Conservation (phyloP, 805 yeast species). For the Martiniozyma abietophila region DNA sequence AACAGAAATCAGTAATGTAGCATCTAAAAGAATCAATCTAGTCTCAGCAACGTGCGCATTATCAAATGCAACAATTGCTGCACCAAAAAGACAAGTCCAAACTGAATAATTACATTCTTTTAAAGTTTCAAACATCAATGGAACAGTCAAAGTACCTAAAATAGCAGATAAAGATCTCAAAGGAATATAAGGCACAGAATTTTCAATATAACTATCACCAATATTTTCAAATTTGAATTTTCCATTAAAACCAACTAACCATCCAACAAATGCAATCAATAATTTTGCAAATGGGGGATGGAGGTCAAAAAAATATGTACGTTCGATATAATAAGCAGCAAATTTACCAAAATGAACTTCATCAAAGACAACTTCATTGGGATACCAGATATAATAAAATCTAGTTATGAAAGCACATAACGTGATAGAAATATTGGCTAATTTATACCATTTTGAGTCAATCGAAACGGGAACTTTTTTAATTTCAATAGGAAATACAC, state of each 20-base stretch:
- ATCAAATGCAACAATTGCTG: constrained; percentile 71
- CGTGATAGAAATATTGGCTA: constrained; percentile 32
- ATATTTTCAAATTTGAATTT: constrained; percentile 81
- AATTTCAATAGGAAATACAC: too few relatives aligned
- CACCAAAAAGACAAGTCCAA: constrained; percentile 68
- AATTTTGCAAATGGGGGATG: constrained; percentile 98
- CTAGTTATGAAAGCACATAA: constrained; percentile 40
- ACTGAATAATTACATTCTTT: constrained; percentile 77
- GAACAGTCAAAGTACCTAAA: constrained; percentile 76
- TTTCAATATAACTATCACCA: constrained; percentile 70
- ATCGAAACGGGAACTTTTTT: constrained; percentile 13
- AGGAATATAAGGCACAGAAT: constrained; percentile 81
- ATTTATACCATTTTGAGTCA: constrained; percentile 22
- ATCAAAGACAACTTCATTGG: constrained; percentile 74
- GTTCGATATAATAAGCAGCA: constrained; percentile 75
- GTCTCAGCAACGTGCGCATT: constrained; percentile 89
- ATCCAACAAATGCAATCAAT: constrained; percentile 84
- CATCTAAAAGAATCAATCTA: constrained; percentile 83
- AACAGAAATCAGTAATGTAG: constrained; percentile 75
- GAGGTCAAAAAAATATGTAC: constrained; percentile 89
- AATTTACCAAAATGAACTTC: constrained; percentile 85
- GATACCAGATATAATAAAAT: constrained; percentile 52
- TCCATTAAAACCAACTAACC: constrained; percentile 86
- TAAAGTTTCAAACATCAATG: constrained; percentile 74
- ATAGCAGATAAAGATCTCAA: constrained; percentile 71